phyloP scores from a whole-genome alignment of 768 basidiomycete species.

The Lactarius hatsudake region DNA sequence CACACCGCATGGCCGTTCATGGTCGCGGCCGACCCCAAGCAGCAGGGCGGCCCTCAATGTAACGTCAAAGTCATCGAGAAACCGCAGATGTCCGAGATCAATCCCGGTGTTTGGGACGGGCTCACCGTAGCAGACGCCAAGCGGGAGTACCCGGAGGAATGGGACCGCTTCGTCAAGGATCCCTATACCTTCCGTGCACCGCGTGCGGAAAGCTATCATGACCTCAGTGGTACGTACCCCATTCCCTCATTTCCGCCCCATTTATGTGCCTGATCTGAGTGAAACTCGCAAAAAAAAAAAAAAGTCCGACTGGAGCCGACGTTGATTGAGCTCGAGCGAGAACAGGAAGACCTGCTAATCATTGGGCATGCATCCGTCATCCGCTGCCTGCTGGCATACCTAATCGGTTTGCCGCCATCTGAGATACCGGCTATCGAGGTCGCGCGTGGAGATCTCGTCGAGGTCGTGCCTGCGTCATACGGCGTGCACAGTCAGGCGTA shows the following conservation, averaged over 20 bases:
- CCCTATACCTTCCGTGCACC: slow-evolving; percentile 92
- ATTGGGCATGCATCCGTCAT: slow-evolving; percentile 98
- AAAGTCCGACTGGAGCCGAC: slow-evolving; percentile 90
- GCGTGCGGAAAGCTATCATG: slow-evolving; percentile 96
- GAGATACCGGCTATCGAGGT: slow-evolving; percentile 98
- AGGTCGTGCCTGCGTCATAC: slow-evolving; percentile 85
- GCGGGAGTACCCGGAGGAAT: slow-evolving; percentile 90
- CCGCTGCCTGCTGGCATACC: slow-evolving; percentile 89
- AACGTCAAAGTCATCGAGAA: slow-evolving; percentile 90
- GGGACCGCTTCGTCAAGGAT: slow-evolving; percentile 88
- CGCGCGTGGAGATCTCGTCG: slow-evolving; percentile 93
- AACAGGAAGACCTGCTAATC: slow-evolving; percentile 92
- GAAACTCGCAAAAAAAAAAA: background rate
- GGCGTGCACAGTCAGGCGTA: slow-evolving; percentile 89
- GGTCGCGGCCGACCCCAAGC: slow-evolving; percentile 29
- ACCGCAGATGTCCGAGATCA: slow-evolving; percentile 96
- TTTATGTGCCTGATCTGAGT: slow-evolving; percentile 8
- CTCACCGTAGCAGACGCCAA: slow-evolving; percentile 86
- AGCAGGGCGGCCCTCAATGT: slow-evolving; percentile 32
- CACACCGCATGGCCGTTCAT: slow-evolving; percentile 97
- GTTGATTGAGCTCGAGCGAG: slow-evolving; percentile 90
- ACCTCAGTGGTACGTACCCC: slow-evolving; percentile 64
- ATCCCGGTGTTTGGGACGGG: slow-evolving; percentile 97
- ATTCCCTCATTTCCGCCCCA: slow-evolving; percentile 4
- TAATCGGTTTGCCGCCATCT: slow-evolving; percentile 89